Evolutionary conservation across 108 stramenopile species (phyloP), one percentile per base, ranked within the genome.

Genomic region (Cyclotella baltica): DNA sequence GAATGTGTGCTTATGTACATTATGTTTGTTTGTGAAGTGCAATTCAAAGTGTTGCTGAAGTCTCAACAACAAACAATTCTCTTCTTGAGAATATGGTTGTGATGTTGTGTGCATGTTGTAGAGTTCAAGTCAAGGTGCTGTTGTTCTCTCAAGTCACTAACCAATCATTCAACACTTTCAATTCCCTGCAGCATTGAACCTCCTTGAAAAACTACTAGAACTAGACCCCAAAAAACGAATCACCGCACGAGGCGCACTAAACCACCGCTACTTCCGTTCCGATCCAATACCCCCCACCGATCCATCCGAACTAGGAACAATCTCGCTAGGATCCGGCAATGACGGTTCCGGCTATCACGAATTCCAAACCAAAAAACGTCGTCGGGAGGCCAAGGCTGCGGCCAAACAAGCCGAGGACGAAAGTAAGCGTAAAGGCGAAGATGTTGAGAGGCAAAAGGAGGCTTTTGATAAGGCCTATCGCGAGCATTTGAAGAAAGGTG

Each of bases 281-380:
- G 88, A 87, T 40, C 93, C 93, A 0, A 34, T 77, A 0, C 90
- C 88, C 33, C 93, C 93, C 0, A 77, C 72, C n/a, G 75, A 85
- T 78, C 93, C 93, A 15, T 81, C 82, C 37, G 84, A 90, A 20
- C 67, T 92, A 56, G 93, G 93, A 0, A 70, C 64, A 9, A 74
- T 94, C 13, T 48, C 80, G 28, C 57, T 87, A 16, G 55, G 55
- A 3, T n/a, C 20, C 51, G 85, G 86, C 52, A 78, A 74, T 43
- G 83, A 80, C 20, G 88, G 88, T 15, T 78, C 77, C 11, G 88
- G 90, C 66, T 92, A 91, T 73, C 94, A 95, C 65, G 94, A 95
- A 68, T 93, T 93, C 51, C 92, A 93, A 78, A 95, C 94, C 23
- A 95, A 95, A 83, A 91, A 92, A 75, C 84, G 88, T 19, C 72